Percentiles rank a stretch among this genome's conserved stretches.
These are phyloP conservation scores for Penicillium canariense DNA, from an alignment of 495 filamentous ascomycete genomes.

Conservation along the genomic window DNA sequence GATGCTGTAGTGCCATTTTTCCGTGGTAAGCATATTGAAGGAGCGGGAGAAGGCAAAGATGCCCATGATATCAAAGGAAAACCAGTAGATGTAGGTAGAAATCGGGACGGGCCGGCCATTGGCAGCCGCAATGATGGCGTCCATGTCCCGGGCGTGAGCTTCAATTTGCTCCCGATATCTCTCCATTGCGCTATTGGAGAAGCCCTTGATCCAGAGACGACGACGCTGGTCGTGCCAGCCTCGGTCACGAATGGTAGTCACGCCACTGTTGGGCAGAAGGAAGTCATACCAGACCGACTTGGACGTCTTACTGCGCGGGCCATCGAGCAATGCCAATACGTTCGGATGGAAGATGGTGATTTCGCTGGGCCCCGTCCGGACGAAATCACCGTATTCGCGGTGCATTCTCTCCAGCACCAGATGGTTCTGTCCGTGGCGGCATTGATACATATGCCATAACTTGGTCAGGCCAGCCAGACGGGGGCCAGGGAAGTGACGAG, in stretches of 20 bases:
- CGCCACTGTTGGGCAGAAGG: not conserved
- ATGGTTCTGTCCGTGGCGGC: slow-evolving; percentile 19
- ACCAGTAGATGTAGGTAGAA: slow-evolving; percentile 5
- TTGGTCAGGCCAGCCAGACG: slow-evolving; percentile 35
- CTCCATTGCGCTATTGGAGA: not conserved
- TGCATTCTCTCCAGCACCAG: slow-evolving; percentile 11
- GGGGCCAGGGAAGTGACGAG: slow-evolving; percentile 40
- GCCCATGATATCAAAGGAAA: slow-evolving; percentile 16
- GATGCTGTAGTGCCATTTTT: not conserved
- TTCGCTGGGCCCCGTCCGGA: slow-evolving; percentile 39
- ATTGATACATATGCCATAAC: slow-evolving; percentile 31
- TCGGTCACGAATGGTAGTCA: not conserved
- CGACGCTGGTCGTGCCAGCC: not conserved
- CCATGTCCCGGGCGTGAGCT: not conserved
- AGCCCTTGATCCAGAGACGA: not conserved
- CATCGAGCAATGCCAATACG: slow-evolving; percentile 25
- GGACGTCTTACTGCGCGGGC: slow-evolving; percentile 27
- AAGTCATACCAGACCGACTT: slow-evolving; percentile 22
- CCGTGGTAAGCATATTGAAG: slow-evolving; percentile 31
- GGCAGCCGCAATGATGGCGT: not conserved
- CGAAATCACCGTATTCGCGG: slow-evolving; percentile 39
- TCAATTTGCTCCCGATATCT: not conserved
- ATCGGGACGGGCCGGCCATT: not conserved
- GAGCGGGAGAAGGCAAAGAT: slow-evolving; percentile 33
- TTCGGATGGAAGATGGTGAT: slow-evolving; percentile 28